Evolutionary conservation across 225 moss, liverwort and hornwort species (phyloP).

Genomic region (Straminergon stramineum): DNA sequence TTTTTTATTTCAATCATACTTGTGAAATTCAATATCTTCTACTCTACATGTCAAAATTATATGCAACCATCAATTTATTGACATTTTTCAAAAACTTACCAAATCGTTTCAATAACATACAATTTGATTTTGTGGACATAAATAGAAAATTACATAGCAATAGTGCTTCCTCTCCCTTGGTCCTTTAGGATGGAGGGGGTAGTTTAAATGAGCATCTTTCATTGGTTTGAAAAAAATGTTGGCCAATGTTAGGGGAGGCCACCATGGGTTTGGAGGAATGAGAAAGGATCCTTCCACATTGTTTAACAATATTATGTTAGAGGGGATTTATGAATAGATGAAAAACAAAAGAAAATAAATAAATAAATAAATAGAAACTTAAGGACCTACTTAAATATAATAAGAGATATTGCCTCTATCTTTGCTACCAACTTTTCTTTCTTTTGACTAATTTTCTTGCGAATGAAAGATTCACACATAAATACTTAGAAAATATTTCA

Average conservation of each 20-base stretch:
- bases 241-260: background rate
- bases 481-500: background rate
- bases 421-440: background rate
- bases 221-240: background rate
- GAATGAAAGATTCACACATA: background rate
- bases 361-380: no score
- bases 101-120: background rate
- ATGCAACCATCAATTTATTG: background rate
- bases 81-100: background rate
- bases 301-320: background rate
- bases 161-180: background rate
- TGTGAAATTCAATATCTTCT: background rate
- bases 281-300: background rate
- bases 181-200: background rate
- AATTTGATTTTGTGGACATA: background rate
- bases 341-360: background rate
- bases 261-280: accelerated
- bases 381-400: background rate
- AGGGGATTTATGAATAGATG: background rate
- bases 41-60: background rate
- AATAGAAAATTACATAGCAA: background rate
- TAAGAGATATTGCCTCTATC: background rate
- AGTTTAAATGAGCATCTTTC: background rate
- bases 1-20: background rate
- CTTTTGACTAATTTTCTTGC: background rate